Percentiles rank a stretch among this genome's conserved stretches.
Conservation (phyloP, 768 basidiomycete genomes). For the Pleurotus tuber-regium region DNA sequence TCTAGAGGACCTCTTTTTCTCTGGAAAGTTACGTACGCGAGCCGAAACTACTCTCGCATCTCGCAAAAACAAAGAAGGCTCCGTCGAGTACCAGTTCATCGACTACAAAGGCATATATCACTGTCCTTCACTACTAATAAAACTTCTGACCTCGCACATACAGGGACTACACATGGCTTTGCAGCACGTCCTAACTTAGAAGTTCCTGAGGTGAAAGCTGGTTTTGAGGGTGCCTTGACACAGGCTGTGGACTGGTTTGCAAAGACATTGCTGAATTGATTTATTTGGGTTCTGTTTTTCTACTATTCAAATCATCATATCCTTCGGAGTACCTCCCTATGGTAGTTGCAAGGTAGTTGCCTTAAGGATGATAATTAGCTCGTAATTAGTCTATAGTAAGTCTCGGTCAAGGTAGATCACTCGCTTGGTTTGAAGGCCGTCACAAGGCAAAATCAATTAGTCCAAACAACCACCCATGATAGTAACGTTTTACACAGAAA, state of each 20-base stretch:
- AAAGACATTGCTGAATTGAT: constrained; percentile 27
- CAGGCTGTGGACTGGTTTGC: constrained; percentile 45
- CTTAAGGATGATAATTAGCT: too few species aligned
- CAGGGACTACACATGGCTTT: constrained; percentile 47
- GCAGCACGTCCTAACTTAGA: constrained; percentile 39
- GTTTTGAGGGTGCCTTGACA: constrained; percentile 38
- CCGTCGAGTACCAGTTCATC: constrained; percentile 44
- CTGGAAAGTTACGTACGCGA: constrained; percentile 24
- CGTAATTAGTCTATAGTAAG: too few species aligned
- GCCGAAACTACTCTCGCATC: constrained; percentile 34
- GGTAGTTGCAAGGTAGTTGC: too few species aligned
- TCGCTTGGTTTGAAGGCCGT: too few species aligned
- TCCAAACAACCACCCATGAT: too few species aligned
- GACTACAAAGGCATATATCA: constrained; percentile 37
- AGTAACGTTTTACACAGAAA: too few species aligned
- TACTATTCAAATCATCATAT: too few species aligned
- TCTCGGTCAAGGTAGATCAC: too few species aligned
- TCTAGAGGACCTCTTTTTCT: constrained; percentile 38
- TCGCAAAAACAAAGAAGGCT: constrained; percentile 33
- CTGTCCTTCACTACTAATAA: not conserved
- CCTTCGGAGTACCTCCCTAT: too few species aligned
- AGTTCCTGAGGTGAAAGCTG: constrained; percentile 36
- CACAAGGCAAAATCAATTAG: too few species aligned
- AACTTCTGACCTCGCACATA: not conserved
- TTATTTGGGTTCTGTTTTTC: not conserved